Conservation (phyloP, 208 protist genomes). For the Naegleria gruberi region DNA sequence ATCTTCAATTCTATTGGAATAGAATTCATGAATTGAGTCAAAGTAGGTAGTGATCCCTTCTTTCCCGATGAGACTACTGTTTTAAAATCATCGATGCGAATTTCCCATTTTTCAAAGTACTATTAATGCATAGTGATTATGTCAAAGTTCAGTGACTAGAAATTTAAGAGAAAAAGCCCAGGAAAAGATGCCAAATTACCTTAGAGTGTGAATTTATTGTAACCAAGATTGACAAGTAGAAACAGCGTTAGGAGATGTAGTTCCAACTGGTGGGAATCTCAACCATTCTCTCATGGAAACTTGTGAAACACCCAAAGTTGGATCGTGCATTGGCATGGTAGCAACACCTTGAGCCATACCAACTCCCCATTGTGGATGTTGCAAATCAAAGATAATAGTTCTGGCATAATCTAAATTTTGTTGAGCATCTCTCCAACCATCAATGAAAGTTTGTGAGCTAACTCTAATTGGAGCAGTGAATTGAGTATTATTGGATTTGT, state of each 20-base stretch:
- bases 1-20: no score
- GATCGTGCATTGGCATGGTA: background rate
- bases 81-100: no score
- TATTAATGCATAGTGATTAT: no score
- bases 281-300: background rate
- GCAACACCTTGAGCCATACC: background rate
- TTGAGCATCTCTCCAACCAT: background rate
- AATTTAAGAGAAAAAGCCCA: no score
- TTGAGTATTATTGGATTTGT: background rate
- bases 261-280: background rate
- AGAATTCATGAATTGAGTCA: no score
- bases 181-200: no score
- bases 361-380: background rate
- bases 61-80: no score
- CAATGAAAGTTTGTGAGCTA: background rate
- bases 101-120: no score
- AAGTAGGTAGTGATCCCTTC: no score
- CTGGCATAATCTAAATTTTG: background rate
- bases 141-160: no score
- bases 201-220: no score
- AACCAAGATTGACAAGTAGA: background rate
- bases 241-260: background rate
- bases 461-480: background rate
- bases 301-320: background rate
- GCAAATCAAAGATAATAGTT: background rate